Percentiles rank a stretch among this genome's conserved stretches.
Conservation (phyloP, 495 filamentous ascomycete genomes). For the Neurospora pannonica region DNA sequence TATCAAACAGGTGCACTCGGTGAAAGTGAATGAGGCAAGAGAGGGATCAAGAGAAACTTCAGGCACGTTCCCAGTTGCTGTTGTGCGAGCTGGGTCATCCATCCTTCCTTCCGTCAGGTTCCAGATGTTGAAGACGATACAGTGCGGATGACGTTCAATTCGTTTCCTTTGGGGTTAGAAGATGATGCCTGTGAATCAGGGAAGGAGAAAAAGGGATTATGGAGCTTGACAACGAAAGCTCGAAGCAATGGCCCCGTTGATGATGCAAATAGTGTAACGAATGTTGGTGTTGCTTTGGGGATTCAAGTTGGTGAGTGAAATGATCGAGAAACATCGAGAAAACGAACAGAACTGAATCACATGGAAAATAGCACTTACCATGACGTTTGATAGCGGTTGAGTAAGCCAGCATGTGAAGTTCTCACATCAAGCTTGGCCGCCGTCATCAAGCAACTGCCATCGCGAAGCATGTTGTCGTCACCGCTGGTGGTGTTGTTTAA, state of each 20-base stretch:
- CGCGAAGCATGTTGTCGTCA: not conserved
- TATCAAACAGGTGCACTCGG: not conserved
- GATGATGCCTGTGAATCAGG: too few relatives aligned
- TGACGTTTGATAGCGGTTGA: not conserved
- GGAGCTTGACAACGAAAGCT: too few relatives aligned
- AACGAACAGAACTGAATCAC: not conserved
- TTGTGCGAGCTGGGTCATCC: too few relatives aligned
- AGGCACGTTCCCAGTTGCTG: too few relatives aligned
- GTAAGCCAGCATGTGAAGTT: not conserved
- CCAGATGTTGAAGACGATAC: too few relatives aligned
- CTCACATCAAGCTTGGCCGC: not conserved
- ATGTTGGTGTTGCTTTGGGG: too few relatives aligned
- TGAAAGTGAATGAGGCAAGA: too few relatives aligned
- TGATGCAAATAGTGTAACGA: too few relatives aligned
- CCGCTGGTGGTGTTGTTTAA: not conserved
- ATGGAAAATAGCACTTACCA: not conserved
- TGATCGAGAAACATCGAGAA: not conserved
- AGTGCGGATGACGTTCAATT: not conserved
- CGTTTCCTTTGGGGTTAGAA: rapidly evolving
- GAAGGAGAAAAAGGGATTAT: too few relatives aligned
- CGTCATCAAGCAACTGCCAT: not conserved
- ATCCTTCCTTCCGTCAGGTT: not conserved
- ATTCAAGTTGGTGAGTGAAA: too few relatives aligned
- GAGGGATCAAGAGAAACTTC: too few relatives aligned
- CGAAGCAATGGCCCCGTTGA: too few relatives aligned